Evolutionary conservation across 2,329 filamentous ascomycete species (phyloP).

Genomic region (Fusarium sp.): DNA sequence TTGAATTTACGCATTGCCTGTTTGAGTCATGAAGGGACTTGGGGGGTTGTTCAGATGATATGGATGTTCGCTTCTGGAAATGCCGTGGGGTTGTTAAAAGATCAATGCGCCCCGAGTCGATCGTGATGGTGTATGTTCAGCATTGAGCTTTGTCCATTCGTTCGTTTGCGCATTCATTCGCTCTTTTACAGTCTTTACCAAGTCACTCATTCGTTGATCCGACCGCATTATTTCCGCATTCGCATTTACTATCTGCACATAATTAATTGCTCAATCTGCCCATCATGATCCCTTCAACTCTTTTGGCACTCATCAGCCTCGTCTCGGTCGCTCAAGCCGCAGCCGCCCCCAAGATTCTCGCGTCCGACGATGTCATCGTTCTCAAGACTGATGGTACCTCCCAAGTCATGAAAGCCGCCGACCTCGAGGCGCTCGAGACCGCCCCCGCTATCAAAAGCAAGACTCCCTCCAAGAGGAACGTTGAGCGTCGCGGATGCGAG

Average conservation of each 20-base stretch:
- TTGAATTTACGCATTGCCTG: constrained; percentile 12
- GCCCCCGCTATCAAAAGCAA: not conserved
- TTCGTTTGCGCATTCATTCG: not conserved
- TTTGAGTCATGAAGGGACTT: not conserved
- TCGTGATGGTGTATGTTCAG: not conserved
- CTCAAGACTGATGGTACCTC: constrained; percentile 34
- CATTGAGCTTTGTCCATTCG: not conserved
- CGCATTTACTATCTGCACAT: not conserved
- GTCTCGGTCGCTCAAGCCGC: constrained; percentile 33
- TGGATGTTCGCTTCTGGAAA: not conserved
- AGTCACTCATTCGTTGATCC: not conserved
- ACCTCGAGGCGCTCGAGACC: constrained; percentile 33
- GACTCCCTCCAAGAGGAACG: not conserved
- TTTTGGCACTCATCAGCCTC: constrained; percentile 31
- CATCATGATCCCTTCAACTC: constrained; percentile 34
- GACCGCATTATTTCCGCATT: not conserved
- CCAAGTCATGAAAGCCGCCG: constrained; percentile 38
- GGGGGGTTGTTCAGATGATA: not conserved
- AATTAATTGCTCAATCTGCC: not conserved
- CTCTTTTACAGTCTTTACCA: constrained; percentile 19
- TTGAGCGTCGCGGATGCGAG: constrained; percentile 26
- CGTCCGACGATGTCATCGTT: constrained; percentile 37
- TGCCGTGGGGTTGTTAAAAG: constrained; percentile 1
- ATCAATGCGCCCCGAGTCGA: not conserved
- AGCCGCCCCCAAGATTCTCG: constrained; percentile 11